Evolutionary conservation across 345 rosid species (phyloP).

Genomic region (Litchi chinensis): DNA sequence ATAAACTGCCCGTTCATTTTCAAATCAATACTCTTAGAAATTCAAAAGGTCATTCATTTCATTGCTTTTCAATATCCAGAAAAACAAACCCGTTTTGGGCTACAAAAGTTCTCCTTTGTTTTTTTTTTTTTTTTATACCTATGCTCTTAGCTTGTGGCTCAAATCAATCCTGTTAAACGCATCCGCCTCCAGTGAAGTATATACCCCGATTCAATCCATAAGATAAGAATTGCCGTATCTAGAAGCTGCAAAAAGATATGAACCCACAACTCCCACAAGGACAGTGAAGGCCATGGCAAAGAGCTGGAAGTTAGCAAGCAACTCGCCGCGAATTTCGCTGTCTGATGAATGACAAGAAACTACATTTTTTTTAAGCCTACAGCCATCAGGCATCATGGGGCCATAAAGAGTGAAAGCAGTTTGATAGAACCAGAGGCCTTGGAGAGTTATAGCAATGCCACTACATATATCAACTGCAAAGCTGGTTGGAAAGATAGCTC

Average conservation of each 20-base stretch:
- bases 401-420: constrained; percentile 95
- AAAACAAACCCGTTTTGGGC: too few species aligned
- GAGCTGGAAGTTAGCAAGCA: constrained; percentile 84
- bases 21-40: too few species aligned
- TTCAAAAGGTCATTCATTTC: too few species aligned
- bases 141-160: too few species aligned
- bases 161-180: too few species aligned
- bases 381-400: constrained; percentile 91
- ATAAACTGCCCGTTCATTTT: background rate
- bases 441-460: constrained; percentile 82
- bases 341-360: constrained; percentile 58
- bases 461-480: constrained; percentile 74
- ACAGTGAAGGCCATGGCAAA: constrained; percentile 67
- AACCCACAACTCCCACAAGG: constrained; percentile 57
- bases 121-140: too few species aligned
- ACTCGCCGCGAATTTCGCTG: constrained; percentile 69
- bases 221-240: constrained; percentile 46
- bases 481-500: constrained; percentile 76
- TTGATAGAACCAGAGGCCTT: constrained; percentile 98
- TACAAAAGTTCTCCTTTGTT: too few species aligned
- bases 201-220: constrained; percentile 23
- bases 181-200: too few species aligned
- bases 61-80: too few species aligned
- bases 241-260: constrained; percentile 60
- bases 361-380: constrained; percentile 45